phyloP scores from a whole-genome alignment of 257 asterid genomes.

The Marsdenia floribunda region DNA sequence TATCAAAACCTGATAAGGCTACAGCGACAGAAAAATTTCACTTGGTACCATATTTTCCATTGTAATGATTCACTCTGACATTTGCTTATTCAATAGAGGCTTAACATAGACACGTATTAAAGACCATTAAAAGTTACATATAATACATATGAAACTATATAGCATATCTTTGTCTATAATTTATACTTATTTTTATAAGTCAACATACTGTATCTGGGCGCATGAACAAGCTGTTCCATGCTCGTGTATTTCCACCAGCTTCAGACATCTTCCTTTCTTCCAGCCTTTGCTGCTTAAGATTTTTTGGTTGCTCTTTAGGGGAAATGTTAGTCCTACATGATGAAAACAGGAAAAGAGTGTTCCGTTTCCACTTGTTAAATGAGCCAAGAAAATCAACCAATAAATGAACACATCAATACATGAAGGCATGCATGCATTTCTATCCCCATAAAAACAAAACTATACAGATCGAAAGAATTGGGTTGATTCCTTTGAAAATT shows the following conservation, averaged over 20 bases:
- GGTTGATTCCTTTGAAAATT: neutral
- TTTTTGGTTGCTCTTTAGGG: constrained; percentile 42
- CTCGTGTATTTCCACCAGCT: constrained; percentile 76
- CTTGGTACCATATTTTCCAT: neutral
- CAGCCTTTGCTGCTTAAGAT: constrained; percentile 63
- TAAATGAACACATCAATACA: neutral
- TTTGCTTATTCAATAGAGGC: neutral
- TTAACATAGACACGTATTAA: neutral
- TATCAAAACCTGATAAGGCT: neutral
- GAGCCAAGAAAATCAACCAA: neutral
- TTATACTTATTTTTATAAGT: too few species aligned
- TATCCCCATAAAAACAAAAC: neutral
- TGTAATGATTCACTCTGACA: neutral
- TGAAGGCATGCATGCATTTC: neutral
- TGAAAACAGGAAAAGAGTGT: constrained; percentile 2
- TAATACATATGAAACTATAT: too few species aligned
- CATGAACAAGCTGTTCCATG: constrained; percentile 89
- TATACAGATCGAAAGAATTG: neutral
- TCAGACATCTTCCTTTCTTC: constrained; percentile 80
- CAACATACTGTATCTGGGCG: constrained; percentile 84
- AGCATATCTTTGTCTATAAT: too few species aligned
- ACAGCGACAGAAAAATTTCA: neutral
- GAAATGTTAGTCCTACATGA: constrained; percentile 35
- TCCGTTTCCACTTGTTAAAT: neutral
- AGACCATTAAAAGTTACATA: neutral